Conservation (phyloP, 192 early-diverging fungal species). For the Mortierella hygrophila region DNA sequence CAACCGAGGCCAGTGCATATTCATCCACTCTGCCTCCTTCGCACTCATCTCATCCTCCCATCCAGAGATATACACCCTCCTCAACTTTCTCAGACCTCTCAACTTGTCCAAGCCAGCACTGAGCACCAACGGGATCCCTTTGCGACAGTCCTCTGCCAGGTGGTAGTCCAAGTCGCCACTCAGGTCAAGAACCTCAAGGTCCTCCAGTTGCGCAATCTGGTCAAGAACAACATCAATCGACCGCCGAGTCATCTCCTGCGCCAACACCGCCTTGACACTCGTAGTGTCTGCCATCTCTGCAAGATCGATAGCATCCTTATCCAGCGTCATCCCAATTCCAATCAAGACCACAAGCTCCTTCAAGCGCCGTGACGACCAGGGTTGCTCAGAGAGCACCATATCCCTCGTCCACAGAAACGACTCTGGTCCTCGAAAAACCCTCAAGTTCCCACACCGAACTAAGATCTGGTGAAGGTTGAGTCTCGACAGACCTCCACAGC, state of each 20-base stretch:
- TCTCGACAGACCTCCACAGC: slow-evolving; percentile 6
- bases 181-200: slow-evolving; percentile 9
- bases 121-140: slow-evolving; percentile 6
- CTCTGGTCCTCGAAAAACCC: slow-evolving; percentile 11
- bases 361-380: neutral
- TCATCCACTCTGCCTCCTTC: slow-evolving; percentile 20
- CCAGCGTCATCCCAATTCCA: neutral
- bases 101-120: slow-evolving; percentile 11
- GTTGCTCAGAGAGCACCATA: neutral
- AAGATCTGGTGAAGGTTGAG: slow-evolving; percentile 6
- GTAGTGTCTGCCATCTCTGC: neutral
- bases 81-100: slow-evolving; percentile 1
- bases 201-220: neutral
- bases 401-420: slow-evolving; percentile 5
- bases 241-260: neutral
- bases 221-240: slow-evolving; percentile 1
- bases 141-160: neutral
- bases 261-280: neutral
- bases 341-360: slow-evolving; percentile 6
- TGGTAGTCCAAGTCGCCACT: slow-evolving; percentile 1
- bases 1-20: slow-evolving; percentile 3
- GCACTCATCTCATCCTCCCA: slow-evolving; percentile 27
- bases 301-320: neutral
- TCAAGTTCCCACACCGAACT: neutral
- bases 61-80: slow-evolving; percentile 8